Percentiles rank a stretch among this genome's conserved stretches.
Evolutionary conservation across 1,284 basidiomycete species (phyloP).

Genomic region (Puccinia coronata): DNA sequence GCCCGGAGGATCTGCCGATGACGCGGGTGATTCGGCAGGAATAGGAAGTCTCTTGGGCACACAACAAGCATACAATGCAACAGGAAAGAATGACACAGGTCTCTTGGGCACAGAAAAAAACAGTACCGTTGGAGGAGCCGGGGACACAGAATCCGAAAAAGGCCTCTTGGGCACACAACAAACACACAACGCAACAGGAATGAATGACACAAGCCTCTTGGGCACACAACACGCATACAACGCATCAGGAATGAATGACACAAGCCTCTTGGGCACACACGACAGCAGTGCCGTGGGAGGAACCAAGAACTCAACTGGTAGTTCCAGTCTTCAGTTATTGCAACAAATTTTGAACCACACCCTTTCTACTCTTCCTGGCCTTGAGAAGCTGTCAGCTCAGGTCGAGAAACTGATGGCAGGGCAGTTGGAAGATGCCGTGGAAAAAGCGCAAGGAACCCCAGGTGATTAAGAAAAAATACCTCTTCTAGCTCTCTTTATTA

Average conservation of each 20-base stretch:
- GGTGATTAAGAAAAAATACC: not conserved
- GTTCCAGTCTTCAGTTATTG: conserved; percentile 17
- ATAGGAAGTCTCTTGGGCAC: not conserved
- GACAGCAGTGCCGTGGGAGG: not conserved
- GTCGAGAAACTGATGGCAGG: conserved; percentile 9
- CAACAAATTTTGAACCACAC: conserved; percentile 30
- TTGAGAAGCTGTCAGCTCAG: conserved; percentile 11
- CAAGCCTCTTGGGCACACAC: not conserved
- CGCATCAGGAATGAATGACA: not conserved
- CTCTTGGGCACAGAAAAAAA: too few relatives aligned
- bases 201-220: not conserved
- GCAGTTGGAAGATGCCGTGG: not conserved
- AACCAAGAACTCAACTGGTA: not conserved
- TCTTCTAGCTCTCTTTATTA: not conserved
- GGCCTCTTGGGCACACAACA: not conserved
- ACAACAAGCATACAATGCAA: not conserved
- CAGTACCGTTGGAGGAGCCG: too few relatives aligned
- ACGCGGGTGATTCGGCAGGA: not conserved
- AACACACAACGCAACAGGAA: not conserved
- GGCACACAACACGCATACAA: too few relatives aligned
- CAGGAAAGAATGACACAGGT: not conserved
- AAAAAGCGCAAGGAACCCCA: not conserved
- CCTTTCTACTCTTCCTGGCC: conserved; percentile 26
- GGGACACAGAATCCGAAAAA: not conserved
- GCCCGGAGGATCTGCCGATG: not conserved